Base-by-base conservation (phyloP, 176 grass and related monocot species). In the Poa annua region DNA sequence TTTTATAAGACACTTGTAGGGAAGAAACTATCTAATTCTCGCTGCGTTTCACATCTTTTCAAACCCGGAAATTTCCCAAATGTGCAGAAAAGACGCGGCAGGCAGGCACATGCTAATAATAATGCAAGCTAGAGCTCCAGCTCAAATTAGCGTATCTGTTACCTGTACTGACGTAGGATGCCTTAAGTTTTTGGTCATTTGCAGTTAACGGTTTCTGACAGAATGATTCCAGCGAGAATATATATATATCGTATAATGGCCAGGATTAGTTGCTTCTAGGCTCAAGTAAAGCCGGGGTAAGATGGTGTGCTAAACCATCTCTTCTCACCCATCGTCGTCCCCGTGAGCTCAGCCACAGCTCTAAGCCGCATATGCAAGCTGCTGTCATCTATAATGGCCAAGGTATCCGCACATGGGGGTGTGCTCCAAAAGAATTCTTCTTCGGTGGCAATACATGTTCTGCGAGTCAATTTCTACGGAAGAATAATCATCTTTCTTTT, bases 371-470 rank as follows among this genome's bases (percentile, higher is more conserved):
- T 16, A 16, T 16, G 13, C 14, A 50, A 15, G 66, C 81, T 26
- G 48, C 36, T 79, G 81, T 55, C 75, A 55, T 14, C 72, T 29
- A 48, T 61, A 79, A 34, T 45, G 59, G 48, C 48, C 5, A 52
- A 84, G 47, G 80, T 88, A 32, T 84, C 33, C 35, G 76, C 81
- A 85, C 81, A 85, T 89, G 87, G 35, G 13, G 19, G 69, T 11
- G 61, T 75, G 81, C 87, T 80, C 57, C 54, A 48, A 22, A 22
- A 45, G 0, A 48, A 24, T 24, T 38, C 20, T 4, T 38, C 76
- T 75, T 11, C 36, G 59, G 36, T 84, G 76, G 87, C 60, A 32
- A 17, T 60, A 41, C 41, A 19, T 10, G 13, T 7, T 62, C 87
- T 14, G 48, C 14, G 48, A 4, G 48, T 50, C 48, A 50, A 50